Conservation (phyloP, 148 eudicot species). For the Polygonum aviculare region DNA sequence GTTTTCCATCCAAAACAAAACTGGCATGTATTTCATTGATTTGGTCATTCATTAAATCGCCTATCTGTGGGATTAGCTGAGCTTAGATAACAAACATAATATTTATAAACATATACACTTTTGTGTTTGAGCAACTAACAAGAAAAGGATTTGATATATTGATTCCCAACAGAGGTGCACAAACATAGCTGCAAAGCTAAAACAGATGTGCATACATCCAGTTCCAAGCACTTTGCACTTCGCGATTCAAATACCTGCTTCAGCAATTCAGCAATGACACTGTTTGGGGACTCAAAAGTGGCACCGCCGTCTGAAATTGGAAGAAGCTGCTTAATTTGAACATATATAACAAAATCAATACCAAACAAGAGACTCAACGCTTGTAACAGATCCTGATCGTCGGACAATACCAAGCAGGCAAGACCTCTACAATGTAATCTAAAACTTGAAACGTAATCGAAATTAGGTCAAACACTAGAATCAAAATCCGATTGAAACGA, state of each 20-base stretch:
- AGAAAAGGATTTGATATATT: neutral
- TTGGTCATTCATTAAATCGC: neutral
- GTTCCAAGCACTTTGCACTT: neutral
- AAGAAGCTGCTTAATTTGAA: neutral
- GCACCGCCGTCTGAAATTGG: neutral
- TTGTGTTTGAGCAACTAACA: too few relatives aligned
- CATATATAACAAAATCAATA: neutral
- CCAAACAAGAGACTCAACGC: neutral
- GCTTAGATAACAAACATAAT: neutral
- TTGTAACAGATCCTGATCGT: neutral
- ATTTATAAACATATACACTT: neutral
- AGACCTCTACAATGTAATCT: neutral
- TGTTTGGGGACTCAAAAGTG: neutral
- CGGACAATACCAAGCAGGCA: neutral
- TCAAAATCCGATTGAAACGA: neutral
- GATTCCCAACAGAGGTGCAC: neutral
- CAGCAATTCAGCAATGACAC: neutral
- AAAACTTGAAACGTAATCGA: neutral
- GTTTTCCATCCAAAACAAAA: neutral
- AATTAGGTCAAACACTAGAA: neutral
- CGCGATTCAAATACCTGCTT: neutral
- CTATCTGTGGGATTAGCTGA: neutral
- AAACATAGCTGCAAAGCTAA: neutral
- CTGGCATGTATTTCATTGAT: neutral
- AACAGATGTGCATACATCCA: neutral